A percentile compares a stretch with the other conserved stretches of the same genome.
These are phyloP conservation scores for Coprinellus micaceus DNA, from an alignment of 768 basidiomycete species.

Conservation along the genomic window DNA sequence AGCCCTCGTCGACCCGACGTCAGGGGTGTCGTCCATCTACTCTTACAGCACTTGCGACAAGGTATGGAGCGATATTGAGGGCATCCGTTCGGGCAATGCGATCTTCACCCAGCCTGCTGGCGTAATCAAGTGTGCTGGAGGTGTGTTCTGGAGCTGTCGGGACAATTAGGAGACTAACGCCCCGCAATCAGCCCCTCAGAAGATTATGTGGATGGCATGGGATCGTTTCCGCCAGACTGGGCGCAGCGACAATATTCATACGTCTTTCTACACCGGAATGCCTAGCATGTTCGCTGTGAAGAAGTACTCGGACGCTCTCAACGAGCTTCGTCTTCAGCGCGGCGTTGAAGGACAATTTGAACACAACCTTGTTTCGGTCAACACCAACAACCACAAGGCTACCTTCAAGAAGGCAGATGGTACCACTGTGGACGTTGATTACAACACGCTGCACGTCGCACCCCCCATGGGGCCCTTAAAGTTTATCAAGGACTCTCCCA, in stretches of 20 bases:
- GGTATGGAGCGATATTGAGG: constrained; percentile 78
- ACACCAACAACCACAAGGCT: constrained; percentile 67
- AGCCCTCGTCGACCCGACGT: constrained; percentile 72
- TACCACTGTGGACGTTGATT: constrained; percentile 65
- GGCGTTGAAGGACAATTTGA: constrained; percentile 78
- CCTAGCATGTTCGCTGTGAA: constrained; percentile 96
- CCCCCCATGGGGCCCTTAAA: constrained; percentile 93
- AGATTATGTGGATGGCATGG: constrained; percentile 98
- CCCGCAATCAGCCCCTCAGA: constrained; percentile 81
- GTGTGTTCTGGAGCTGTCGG: too few species aligned
- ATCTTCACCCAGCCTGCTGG: constrained; percentile 95
- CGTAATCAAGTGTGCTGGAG: constrained; percentile 90
- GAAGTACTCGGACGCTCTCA: constrained; percentile 88
- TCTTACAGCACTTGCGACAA: constrained; percentile 88
- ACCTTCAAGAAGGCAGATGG: constrained; percentile 82
- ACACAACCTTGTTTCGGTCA: constrained; percentile 78
- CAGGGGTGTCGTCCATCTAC: constrained; percentile 90
- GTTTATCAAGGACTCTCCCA: constrained; percentile 70
- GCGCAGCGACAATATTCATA: constrained; percentile 51
- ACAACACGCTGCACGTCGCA: constrained; percentile 78
- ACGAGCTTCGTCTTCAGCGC: constrained; percentile 72
- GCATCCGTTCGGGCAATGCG: constrained; percentile 72
- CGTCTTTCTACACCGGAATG: constrained; percentile 87
- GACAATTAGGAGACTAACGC: too few species aligned
- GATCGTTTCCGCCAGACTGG: constrained; percentile 66